Conservation (phyloP, 1,139 yeast species). For the Kluyveromyces sp. region DNA sequence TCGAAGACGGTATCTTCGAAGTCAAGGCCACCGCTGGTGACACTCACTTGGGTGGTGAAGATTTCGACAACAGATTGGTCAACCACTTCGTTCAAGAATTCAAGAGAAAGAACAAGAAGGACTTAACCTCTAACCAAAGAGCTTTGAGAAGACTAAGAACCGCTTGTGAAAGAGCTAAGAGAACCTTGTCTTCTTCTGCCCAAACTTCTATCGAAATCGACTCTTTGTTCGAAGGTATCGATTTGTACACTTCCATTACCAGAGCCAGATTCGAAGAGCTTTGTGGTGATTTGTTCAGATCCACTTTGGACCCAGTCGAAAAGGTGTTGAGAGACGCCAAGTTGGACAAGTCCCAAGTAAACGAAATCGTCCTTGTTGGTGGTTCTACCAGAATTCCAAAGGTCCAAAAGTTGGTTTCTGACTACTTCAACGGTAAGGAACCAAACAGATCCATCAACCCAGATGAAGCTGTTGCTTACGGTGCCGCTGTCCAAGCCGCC, state of each 20-base stretch:
- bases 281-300: constrained; percentile 77
- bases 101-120: constrained; percentile 79
- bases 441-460: constrained; percentile 84
- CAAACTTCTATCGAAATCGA: constrained; percentile 87
- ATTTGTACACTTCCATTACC: constrained; percentile 75
- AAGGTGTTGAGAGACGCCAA: constrained; percentile 79
- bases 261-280: constrained; percentile 91
- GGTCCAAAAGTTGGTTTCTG: constrained; percentile 80
- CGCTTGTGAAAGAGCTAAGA: constrained; percentile 89
- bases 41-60: constrained; percentile 66
- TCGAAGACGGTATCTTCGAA: constrained; percentile 97
- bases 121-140: constrained; percentile 67
- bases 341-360: constrained; percentile 69
- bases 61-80: constrained; percentile 76
- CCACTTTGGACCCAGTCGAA: constrained; percentile 80
- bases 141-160: constrained; percentile 85
- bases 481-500: constrained; percentile 98
- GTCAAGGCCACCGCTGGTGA: constrained; percentile 99
- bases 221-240: constrained; percentile 91
- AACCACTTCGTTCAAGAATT: constrained; percentile 74
- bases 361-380: constrained; percentile 85
- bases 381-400: constrained; percentile 94
- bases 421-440: constrained; percentile 85
- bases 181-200: constrained; percentile 79
- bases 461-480: constrained; percentile 97